Conservation (phyloP, 768 basidiomycete genomes). For the Fomitopsis serialis region DNA sequence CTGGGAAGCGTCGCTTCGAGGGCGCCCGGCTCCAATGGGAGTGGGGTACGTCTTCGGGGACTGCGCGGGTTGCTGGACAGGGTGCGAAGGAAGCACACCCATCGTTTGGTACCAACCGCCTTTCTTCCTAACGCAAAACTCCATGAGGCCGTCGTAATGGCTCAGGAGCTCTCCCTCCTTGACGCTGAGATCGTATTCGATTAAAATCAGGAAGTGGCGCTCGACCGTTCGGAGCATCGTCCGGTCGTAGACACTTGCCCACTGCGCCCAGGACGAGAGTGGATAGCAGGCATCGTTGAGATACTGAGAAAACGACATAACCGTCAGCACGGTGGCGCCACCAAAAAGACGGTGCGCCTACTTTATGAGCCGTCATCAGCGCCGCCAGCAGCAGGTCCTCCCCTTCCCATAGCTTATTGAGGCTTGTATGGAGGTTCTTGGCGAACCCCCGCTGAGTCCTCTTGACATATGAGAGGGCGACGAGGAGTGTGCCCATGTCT, state of each 20-base stretch:
- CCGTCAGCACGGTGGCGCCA: no score
- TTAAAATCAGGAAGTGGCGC: slow-evolving; percentile 22
- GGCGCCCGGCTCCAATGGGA: no score
- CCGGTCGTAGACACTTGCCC: slow-evolving; percentile 13
- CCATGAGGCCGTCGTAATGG: slow-evolving; percentile 12
- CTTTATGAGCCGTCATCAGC: slow-evolving; percentile 36
- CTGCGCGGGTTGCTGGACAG: no score
- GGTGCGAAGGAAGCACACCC: no score
- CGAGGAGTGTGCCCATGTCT: slow-evolving; percentile 17
- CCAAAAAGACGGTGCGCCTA: slow-evolving; percentile 1
- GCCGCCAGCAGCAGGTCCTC: slow-evolving; percentile 40
- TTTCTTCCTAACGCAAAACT: background rate
- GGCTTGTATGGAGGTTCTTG: no score
- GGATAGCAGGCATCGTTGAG: slow-evolving; percentile 58
- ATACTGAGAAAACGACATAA: no score
- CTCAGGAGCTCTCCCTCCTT: slow-evolving; percentile 16
- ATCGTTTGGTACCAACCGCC: background rate
- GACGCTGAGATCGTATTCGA: slow-evolving; percentile 22
- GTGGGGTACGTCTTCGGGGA: no score
- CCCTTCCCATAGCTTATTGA: slow-evolving; percentile 21
- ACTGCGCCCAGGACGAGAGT: slow-evolving; percentile 39
- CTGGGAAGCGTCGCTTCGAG: no score
- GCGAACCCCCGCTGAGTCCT: background rate
- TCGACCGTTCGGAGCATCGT: slow-evolving; percentile 12
- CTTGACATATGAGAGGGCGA: slow-evolving; percentile 24